Base-by-base conservation (phyloP, 1,284 basidiomycete species). In the Waitea zeae region DNA sequence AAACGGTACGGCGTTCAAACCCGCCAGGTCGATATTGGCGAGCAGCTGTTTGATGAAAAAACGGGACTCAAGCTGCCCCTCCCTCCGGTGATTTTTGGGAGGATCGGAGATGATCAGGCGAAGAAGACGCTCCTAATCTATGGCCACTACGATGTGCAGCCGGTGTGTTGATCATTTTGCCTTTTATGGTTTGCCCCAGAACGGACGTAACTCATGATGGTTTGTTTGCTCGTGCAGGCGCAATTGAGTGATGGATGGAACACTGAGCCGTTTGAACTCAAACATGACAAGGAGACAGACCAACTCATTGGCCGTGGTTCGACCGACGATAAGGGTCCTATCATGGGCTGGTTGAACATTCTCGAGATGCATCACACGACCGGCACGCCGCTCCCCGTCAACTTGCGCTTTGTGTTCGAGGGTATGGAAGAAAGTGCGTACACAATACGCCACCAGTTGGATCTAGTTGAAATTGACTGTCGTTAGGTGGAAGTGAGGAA, bases 361-460 rank as follows among this genome's bases (percentile, higher is more conserved):
- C 64, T 97, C 36, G 81, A 96, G 49, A 90, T 89, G 31, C 90
- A 97, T 41, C 60, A 67, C 38, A 54, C 76, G 41, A 70, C 77
- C 32, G 67, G 70, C 28, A 63, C 80, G 37, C 73, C 80, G 34
- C 67, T 98, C 13, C 93, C 93, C 1, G 93, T 98, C 36, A 98
- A 98, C 58, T 57, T 98, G 45, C 75, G 79, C 48, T 81, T 90
- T 64, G 89, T 86, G 62, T 92, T 98, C 49, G 93, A 98, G 56
- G 90, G 93, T 5, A 98, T 98, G 95, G 93, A 98, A 57, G 93
- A 98, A 62, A 83, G 70, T 45, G n/a, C n/a, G n/a, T n/a, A n/a
- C n/a, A n/a, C n/a, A n/a, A n/a, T n/a, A n/a, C n/a, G n/a, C n/a
- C n/a, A n/a, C n/a, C n/a, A n/a, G n/a, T n/a, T n/a, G n/a, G n/a